phyloP scores from a whole-genome alignment of 805 yeast genomes.

The Candida nitratophila region DNA sequence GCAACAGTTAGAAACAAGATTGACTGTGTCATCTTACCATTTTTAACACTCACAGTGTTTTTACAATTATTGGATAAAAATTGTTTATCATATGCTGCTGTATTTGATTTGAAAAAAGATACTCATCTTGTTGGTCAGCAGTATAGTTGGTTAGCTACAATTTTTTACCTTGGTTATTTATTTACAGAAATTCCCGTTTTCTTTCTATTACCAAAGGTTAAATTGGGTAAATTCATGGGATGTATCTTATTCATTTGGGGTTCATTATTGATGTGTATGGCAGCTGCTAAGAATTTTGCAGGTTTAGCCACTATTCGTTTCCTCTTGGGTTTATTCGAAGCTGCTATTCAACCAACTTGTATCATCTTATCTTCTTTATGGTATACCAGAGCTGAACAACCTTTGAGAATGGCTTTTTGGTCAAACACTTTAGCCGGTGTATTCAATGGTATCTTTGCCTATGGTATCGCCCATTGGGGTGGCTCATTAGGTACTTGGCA shows the following conservation, averaged over 20 bases:
- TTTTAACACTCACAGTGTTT: conserved; percentile 22
- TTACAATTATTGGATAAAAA: conserved; percentile 33
- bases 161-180: conserved; percentile 59
- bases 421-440: conserved; percentile 22
- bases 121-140: conserved; percentile 33
- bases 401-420: conserved; percentile 24
- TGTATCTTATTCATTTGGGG: conserved; percentile 39
- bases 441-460: conserved; percentile 22
- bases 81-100: conserved; percentile 36
- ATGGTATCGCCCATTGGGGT: conserved; percentile 26
- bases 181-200: conserved; percentile 47
- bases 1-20: conserved; percentile 14
- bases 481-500: conserved; percentile 34
- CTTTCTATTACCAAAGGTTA: conserved; percentile 24
- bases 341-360: conserved; percentile 27
- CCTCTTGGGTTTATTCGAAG: conserved; percentile 39
- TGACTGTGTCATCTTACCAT: conserved; percentile 16
- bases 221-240: conserved; percentile 27
- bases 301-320: conserved; percentile 42
- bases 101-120: conserved; percentile 36
- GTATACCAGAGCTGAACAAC: conserved; percentile 28
- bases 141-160: conserved; percentile 52
- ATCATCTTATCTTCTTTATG: conserved; percentile 29
- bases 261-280: conserved; percentile 36
- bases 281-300: conserved; percentile 37